phyloP scores from a whole-genome alignment of 352 stramenopile genomes.

The Thalassiosira hispida region DNA sequence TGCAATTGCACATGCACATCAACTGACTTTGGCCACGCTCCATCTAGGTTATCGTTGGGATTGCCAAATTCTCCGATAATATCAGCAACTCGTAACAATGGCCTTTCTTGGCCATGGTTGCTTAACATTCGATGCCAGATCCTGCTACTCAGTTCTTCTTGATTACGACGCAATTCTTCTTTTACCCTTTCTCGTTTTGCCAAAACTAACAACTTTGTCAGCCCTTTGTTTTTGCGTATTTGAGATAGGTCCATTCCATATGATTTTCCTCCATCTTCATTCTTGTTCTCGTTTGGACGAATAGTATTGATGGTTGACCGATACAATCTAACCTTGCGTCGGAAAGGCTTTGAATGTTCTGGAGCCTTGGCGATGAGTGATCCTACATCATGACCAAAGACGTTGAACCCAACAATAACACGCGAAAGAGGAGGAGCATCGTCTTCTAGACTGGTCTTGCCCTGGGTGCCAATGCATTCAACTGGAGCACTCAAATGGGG shows the following conservation, averaged over 20 bases:
- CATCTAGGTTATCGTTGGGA: conserved; percentile 7
- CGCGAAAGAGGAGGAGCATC: conserved; percentile 24
- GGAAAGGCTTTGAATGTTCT: conserved; percentile 75
- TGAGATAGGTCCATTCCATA: conserved; percentile 39
- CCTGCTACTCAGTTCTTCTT: conserved; percentile 40
- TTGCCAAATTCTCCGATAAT: conserved; percentile 53
- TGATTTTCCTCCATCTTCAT: not conserved
- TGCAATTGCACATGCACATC: conserved; percentile 66
- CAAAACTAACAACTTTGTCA: conserved; percentile 68
- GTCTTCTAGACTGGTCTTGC: not conserved
- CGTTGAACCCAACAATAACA: conserved; percentile 81
- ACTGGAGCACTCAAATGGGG: conserved; percentile 67
- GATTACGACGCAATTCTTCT: conserved; percentile 47
- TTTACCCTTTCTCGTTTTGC: conserved; percentile 71
- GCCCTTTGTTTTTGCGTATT: conserved; percentile 54
- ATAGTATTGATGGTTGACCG: conserved; percentile 26
- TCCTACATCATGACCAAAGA: conserved; percentile 67
- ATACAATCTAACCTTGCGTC: conserved; percentile 64
- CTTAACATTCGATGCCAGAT: conserved; percentile 33
- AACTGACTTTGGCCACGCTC: conserved; percentile 33
- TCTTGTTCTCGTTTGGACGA: conserved; percentile 1
- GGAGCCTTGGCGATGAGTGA: conserved; percentile 56
- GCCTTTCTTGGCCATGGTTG: conserved; percentile 3
- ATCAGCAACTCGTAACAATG: conserved; percentile 31
- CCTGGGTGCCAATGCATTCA: conserved; percentile 33